Evolutionary conservation across 139 green algal species (phyloP).

Genomic region (Coccomyxa sp.): DNA sequence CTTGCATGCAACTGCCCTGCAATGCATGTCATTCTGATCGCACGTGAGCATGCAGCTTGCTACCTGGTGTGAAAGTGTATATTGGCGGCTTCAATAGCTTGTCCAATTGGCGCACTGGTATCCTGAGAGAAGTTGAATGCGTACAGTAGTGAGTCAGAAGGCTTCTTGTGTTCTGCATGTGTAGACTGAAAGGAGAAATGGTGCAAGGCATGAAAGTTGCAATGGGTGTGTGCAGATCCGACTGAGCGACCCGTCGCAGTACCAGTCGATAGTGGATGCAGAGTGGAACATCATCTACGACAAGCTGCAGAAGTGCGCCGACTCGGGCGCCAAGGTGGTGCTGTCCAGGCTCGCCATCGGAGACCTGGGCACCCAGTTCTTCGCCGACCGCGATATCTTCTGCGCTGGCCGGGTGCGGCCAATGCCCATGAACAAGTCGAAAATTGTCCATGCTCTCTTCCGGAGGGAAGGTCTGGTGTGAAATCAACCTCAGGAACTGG

Average conservation of each 20-base stretch:
- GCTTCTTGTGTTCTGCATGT: too few species aligned
- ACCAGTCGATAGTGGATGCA: conserved; percentile 96
- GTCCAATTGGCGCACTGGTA: too few species aligned
- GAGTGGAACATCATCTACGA: conserved; percentile 99
- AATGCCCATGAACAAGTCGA: neutral
- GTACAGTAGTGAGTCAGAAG: too few species aligned
- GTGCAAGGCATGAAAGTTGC: too few species aligned
- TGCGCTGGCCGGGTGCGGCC: conserved; percentile 81
- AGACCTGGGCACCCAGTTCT: conserved; percentile 97
- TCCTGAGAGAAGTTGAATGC: too few species aligned
- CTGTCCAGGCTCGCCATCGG: conserved; percentile 86
- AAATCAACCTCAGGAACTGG: neutral
- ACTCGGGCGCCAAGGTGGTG: conserved; percentile 87
- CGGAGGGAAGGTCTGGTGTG: neutral
- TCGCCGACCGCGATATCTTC: conserved; percentile 96
- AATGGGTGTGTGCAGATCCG: conserved; percentile 59
- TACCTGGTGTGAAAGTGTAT: too few species aligned
- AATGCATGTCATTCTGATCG: neutral
- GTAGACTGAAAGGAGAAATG: too few species aligned
- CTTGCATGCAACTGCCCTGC: neutral
- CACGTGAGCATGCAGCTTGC: too few species aligned
- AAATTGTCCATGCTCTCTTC: neutral
- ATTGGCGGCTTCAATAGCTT: neutral
- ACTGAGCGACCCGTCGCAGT: conserved; percentile 88
- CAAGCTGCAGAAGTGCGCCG: conserved; percentile 90